Evolutionary conservation across 495 filamentous ascomycete genomes (phyloP).

Genomic region (Penicillium canariense): DNA sequence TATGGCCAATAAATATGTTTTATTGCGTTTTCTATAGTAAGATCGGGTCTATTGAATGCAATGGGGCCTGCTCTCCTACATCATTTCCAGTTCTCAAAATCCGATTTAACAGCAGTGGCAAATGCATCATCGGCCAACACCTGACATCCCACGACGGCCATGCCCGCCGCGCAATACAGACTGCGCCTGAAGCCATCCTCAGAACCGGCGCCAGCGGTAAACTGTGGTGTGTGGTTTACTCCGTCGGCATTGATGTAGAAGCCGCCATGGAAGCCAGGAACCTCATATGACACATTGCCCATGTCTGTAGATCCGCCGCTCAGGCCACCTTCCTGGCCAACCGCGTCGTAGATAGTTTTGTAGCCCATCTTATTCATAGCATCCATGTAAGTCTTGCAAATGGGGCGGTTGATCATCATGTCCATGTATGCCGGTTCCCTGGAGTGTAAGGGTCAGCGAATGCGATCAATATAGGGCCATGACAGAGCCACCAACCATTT

Average conservation of each 20-base stretch:
- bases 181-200: constrained; percentile 44
- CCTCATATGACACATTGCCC: constrained; percentile 55
- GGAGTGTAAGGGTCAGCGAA: not conserved
- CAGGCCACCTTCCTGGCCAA: constrained; percentile 28
- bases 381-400: constrained; percentile 51
- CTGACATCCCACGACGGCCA: constrained; percentile 52
- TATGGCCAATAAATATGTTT: no score
- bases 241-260: constrained; percentile 51
- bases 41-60: no score
- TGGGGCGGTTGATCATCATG: constrained; percentile 44
- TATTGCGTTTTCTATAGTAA: no score
- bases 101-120: constrained; percentile 34
- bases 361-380: constrained; percentile 48
- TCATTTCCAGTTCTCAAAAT: constrained; percentile 31
- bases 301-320: constrained; percentile 39
- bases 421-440: constrained; percentile 52
- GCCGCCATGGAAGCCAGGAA: constrained; percentile 57
- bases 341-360: constrained; percentile 39
- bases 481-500: constrained; percentile 27
- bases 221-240: constrained; percentile 55
- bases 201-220: constrained; percentile 51
- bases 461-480: not conserved
- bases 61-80: not conserved
- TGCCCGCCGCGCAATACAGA: constrained; percentile 53
- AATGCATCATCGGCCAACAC: constrained; percentile 48